Evolutionary conservation across 2,329 filamentous ascomycete species (phyloP), one percentile per base, ranked within the genome.

Genomic region (Zelopaecilomyces penicillatus): DNA sequence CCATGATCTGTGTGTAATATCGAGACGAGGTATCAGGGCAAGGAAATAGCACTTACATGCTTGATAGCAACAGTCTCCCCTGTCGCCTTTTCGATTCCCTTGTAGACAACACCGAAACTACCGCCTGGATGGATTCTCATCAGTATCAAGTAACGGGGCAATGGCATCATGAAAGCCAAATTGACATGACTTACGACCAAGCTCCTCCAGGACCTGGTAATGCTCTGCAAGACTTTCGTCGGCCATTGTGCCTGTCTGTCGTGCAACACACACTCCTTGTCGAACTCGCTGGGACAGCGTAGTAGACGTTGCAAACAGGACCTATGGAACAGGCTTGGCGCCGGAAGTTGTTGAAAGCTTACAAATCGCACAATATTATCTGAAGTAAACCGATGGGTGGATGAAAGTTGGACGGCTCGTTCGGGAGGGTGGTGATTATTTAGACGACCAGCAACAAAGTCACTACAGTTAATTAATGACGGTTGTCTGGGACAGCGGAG

Each of bases 41-140:
- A 33, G 38, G 45, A 28, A 45, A 12, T 27, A 19, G 11, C 5
- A 68, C 85, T 60, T 73, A 93, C 89, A 74, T 95, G 88, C 68
- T 98, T 98, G 66, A 98, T 93, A 30, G 93, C 93, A 43, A 97
- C 93, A 35, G 90, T 85, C 58, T 96, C 89, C 52, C 91, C 91
- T 1, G 91, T 96, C 29, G 80, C 73, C 62, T 83, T 87, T 58
- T 97, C 89, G 59, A 96, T 90, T 41, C 89, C 93, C 65, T 96
- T 96, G 76, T 95, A 98, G 30, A 98, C 93, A 37, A 91, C 82
- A 45, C 93, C 93, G 65, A 98, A 98, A 65, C 90, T 96, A 47
- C 91, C 91, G 66, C 87, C 88, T 94, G 57, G 37, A 33, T 9
- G 19, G 19, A 19, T 19, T 19, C 19, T 19, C 19, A 19, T 19